These are phyloP conservation scores for Tuber melanosporum DNA, from an alignment of 495 filamentous ascomycete genomes.

Conservation along the genomic window DNA sequence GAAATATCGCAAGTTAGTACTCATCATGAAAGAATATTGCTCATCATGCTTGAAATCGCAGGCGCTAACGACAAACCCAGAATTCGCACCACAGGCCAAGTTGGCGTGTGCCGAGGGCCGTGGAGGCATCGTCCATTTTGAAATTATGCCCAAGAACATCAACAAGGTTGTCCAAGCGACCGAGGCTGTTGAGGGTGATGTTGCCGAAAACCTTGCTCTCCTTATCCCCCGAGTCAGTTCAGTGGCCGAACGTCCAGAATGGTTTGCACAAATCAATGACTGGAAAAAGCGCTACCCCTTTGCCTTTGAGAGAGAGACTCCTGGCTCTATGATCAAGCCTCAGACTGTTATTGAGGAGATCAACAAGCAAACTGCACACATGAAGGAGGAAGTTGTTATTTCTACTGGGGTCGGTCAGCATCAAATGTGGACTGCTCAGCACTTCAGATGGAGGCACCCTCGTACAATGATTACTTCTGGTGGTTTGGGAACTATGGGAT, in stretches of 20 bases:
- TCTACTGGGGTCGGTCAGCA: constrained; percentile 90
- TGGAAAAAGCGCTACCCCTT: constrained; percentile 87
- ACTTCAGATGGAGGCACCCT: constrained; percentile 83
- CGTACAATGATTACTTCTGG: constrained; percentile 87
- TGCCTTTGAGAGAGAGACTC: constrained; percentile 64
- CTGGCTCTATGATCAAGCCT: constrained; percentile 73
- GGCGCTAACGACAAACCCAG: constrained; percentile 18
- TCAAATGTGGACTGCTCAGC: constrained; percentile 96
- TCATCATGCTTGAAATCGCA: background rate
- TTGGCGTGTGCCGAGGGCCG: constrained; percentile 61
- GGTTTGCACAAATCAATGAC: constrained; percentile 77
- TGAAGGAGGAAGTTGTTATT: constrained; percentile 76
- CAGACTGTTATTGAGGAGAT: constrained; percentile 79
- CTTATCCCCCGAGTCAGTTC: constrained; percentile 64
- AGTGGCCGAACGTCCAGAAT: constrained; percentile 63
- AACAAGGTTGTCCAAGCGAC: constrained; percentile 81
- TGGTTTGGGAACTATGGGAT: constrained; percentile 93
- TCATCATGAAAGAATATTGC: background rate
- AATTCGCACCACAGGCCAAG: constrained; percentile 64
- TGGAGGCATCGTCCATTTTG: constrained; percentile 74
- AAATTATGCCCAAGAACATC: constrained; percentile 80
- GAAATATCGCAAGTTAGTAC: constrained; percentile 48
- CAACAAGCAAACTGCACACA: constrained; percentile 61
- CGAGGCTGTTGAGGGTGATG: constrained; percentile 71
- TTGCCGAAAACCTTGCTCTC: constrained; percentile 60